These are phyloP conservation scores for Meyerozyma smithsonii DNA, from an alignment of 1,139 yeast species.

Conservation along the genomic window DNA sequence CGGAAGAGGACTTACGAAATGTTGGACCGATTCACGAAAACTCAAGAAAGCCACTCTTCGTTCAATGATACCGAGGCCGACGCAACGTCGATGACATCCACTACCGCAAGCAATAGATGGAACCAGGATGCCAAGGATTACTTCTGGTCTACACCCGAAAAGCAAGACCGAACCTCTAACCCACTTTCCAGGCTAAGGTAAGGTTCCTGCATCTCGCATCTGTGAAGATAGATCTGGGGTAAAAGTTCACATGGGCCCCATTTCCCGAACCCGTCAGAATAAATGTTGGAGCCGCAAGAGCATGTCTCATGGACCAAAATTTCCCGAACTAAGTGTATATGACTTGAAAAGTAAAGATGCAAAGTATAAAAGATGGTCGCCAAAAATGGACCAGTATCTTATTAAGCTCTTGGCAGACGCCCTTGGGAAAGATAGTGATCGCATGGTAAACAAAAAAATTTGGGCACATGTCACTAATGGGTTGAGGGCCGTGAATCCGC, in stretches of 20 bases:
- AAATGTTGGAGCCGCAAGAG: not conserved
- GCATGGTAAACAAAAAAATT: constrained; percentile 33
- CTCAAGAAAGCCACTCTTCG: constrained; percentile 47
- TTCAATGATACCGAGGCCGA: not conserved
- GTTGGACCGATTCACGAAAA: constrained; percentile 55
- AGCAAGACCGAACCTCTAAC: not conserved
- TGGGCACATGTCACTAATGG: constrained; percentile 40
- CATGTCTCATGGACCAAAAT: not conserved
- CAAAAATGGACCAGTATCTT: constrained; percentile 36
- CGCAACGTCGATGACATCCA: not conserved
- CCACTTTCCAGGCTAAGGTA: not conserved
- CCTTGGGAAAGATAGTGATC: constrained; percentile 33
- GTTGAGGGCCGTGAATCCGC: constrained; percentile 34
- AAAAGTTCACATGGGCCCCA: not conserved
- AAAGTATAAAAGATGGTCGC: constrained; percentile 39
- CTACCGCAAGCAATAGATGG: not conserved
- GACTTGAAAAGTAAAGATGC: constrained; percentile 36
- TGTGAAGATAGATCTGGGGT: not conserved
- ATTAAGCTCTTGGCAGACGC: constrained; percentile 33
- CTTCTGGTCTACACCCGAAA: not conserved
- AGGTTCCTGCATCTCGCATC: not conserved
- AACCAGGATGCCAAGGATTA: not conserved
- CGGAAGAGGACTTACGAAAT: constrained; percentile 46
- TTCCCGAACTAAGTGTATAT: constrained; percentile 12
- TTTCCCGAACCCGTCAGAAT: not conserved